Evolutionary conservation across 495 filamentous ascomycete species (phyloP), one percentile per base, ranked within the genome.

Genomic region (Podospora comata): DNA sequence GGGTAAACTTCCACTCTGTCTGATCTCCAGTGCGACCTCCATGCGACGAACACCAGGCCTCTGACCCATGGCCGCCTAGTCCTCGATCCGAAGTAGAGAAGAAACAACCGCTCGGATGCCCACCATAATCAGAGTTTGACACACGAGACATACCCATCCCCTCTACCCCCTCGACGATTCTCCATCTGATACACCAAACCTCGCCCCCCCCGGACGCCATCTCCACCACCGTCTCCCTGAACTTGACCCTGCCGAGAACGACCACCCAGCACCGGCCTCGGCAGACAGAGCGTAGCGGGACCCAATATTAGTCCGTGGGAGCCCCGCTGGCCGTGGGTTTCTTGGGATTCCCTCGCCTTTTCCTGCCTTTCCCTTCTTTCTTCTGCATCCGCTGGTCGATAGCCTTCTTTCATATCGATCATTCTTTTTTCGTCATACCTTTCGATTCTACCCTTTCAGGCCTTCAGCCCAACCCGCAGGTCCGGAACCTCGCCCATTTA

Each of bases 391-490:
- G 80, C 79, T 81, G 72, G 79, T 81, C 77, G 79, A 79, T 82
- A 79, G 70, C 78, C 71, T 75, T 83, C 76, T 80, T 83, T 81
- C 75, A 79, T 76, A 80, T 79, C 80, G 78, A 71, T 71, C 61
- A 68, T 70, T 69, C 68, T 73, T 70, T 62, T 73, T 71, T 71
- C 39, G 66, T 48, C 20, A 23, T 30, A 69, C 60, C 48, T 64
- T 77, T 63, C 66, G 20, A 39, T 48, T 64, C 66, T 65, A 48
- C 63, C 48, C 63, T 32, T 34, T 44, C 65, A 70, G 64, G 68
- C 28, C 54, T 28, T 62, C 64, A 66, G 59, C 62, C 39, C 66
- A 55, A 66, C 67, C 72, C 74, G 79, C 81, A 77, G 81, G 81
- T 84, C 81, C 78, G 81, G 81, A 77, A 79, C 79, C 77, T 77